Conservation (phyloP, 2,329 filamentous ascomycete species). For the Neonectria sp. region DNA sequence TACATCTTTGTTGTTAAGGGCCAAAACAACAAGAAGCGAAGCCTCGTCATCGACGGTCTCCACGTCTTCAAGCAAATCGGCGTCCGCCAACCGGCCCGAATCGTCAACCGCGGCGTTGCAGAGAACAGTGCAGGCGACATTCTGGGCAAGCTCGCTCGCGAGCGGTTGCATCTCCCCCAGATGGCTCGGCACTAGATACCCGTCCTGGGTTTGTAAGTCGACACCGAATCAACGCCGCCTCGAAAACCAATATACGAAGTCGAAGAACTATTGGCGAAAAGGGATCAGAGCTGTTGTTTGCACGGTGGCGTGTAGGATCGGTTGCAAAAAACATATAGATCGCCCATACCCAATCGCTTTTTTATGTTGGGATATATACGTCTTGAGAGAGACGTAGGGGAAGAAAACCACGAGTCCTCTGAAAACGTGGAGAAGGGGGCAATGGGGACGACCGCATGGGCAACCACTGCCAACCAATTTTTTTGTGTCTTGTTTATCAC, state of each 20-base stretch:
- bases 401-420: conserved; percentile 6
- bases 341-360: conserved; percentile 12
- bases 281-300: background rate
- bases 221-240: background rate
- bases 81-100: conserved; percentile 26
- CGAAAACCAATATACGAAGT: background rate
- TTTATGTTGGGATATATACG: conserved; percentile 13
- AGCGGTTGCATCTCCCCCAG: conserved; percentile 44
- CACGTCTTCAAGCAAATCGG: conserved; percentile 42
- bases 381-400: conserved; percentile 1
- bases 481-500: conserved; percentile 27
- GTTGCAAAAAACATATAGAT: conserved; percentile 8
- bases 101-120: background rate
- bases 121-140: conserved; percentile 29
- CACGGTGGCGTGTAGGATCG: background rate
- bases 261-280: background rate
- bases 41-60: conserved; percentile 41
- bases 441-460: conserved; percentile 22
- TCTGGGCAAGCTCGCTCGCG: conserved; percentile 36
- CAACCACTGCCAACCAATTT: conserved; percentile 29
- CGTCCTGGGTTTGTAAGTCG: background rate
- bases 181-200: conserved; percentile 37
- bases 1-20: conserved; percentile 61
- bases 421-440: conserved; percentile 11
- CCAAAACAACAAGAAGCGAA: conserved; percentile 51